Base-by-base conservation (phyloP, 1,284 basidiomycete species). In the Tylopilus sp. region DNA sequence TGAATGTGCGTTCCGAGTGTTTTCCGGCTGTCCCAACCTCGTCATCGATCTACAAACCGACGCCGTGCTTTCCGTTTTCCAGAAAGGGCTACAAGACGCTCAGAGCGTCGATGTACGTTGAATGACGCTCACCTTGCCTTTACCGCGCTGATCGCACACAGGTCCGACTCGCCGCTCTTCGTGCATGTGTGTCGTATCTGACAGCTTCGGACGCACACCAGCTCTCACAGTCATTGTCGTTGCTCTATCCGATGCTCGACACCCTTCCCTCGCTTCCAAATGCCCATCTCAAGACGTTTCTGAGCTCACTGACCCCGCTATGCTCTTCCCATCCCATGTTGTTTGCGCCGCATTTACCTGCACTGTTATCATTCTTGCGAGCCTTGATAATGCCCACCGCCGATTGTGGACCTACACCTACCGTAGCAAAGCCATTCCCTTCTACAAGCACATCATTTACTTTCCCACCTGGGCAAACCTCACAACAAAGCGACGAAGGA, bases 331-430 rank as follows among this genome's bases (percentile, higher is more conserved):
- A 85, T 51, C 82, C 89, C 0, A 68, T 72, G 0, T 73, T 91
- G 10, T 91, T 91, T 62, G 73, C 76, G 9, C 77, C 82, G 0
- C 85, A 89, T 58, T 69, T 91, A 3, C 69, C 72, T 9, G 75
- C 76, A 0, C 71, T 89, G 18, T 72, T 89, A 20, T 71, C 77
- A 1, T 88, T 88, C 65, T 71, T 90, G 28, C 83, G 82, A 0
- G 70, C 76, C 3, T 70, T 89, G 33, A 76, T 88, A 31, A 73
- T 85, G 30, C 81, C 82, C 0, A 68, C 74, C 10, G 75, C 80
- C 4, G 81, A 91, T 52, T 77, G 81, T 2, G 85, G 85, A 2
- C 84, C 85, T 0, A 89, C 85, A 0, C 87, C 86, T 0, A 89
- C 87, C 0, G 76, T 85, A 2, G 76, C 78, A 15, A 73, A 78